phyloP scores from a whole-genome alignment of 2,329 filamentous ascomycete genomes.

The Fusarium redolens region DNA sequence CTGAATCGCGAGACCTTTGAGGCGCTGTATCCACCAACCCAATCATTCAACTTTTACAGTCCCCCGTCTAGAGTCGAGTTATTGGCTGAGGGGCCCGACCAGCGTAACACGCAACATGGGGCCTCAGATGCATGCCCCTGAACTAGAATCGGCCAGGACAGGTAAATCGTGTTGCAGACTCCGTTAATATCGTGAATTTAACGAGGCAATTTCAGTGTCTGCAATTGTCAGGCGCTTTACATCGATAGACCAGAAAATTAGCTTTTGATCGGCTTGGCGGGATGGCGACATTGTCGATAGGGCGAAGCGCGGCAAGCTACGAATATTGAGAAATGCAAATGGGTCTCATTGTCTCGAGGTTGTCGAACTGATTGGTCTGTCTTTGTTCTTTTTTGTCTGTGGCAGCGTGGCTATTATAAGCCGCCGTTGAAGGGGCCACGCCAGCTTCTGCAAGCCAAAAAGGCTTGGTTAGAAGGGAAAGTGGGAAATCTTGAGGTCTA shows the following conservation, averaged over 20 bases:
- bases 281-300: slow-evolving; percentile 37
- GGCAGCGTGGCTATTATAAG: background rate
- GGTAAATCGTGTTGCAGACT: background rate
- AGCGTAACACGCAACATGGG: slow-evolving; percentile 34
- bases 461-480: slow-evolving; percentile 2
- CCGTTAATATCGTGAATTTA: slow-evolving; percentile 14
- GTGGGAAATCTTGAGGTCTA: slow-evolving; percentile 23
- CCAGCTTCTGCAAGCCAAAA: slow-evolving; percentile 16
- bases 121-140: slow-evolving; percentile 35
- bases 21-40: background rate
- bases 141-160: slow-evolving; percentile 26
- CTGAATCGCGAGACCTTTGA: slow-evolving; percentile 24
- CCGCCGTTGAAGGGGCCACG: slow-evolving; percentile 7
- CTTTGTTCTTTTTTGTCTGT: slow-evolving; percentile 6
- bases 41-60: background rate
- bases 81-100: slow-evolving; percentile 17
- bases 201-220: slow-evolving; percentile 27
- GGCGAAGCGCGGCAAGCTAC: slow-evolving; percentile 36
- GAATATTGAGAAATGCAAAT: slow-evolving; percentile 10
- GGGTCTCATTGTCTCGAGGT: slow-evolving; percentile 14
- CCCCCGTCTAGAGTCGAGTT: background rate
- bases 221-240: slow-evolving; percentile 24
- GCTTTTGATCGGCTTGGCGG: slow-evolving; percentile 28
- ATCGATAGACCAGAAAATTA: slow-evolving; percentile 33
- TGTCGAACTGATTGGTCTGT: slow-evolving; percentile 9